Conservation (phyloP, 768 basidiomycete species). For the Psilocybe cubensis region DNA sequence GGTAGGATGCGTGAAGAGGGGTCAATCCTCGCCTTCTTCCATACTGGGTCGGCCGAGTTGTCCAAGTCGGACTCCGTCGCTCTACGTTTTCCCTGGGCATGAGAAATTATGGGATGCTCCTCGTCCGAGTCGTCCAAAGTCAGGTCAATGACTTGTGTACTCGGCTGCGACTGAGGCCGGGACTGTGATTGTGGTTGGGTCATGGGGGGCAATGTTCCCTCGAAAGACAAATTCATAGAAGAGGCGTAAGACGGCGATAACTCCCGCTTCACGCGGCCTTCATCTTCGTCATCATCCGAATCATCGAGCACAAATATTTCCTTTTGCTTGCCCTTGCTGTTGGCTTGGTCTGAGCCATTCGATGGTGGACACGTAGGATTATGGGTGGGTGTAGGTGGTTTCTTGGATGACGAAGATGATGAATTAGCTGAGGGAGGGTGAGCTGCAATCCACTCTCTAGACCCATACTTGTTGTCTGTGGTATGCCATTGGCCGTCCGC, state of each 20-base stretch:
- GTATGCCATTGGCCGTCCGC: slow-evolving; percentile 97
- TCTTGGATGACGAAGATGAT: slow-evolving; percentile 34
- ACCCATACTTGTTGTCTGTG: slow-evolving; percentile 82
- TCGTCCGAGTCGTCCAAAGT: slow-evolving; percentile 78
- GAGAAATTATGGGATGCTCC: slow-evolving; percentile 45
- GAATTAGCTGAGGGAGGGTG: slow-evolving; percentile 42
- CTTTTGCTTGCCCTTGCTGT: slow-evolving; percentile 44
- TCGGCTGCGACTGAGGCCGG: slow-evolving; percentile 35
- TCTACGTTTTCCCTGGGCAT: slow-evolving; percentile 57
- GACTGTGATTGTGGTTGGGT: slow-evolving; percentile 26
- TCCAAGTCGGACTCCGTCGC: slow-evolving; percentile 50
- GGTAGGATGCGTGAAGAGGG: slow-evolving; percentile 19
- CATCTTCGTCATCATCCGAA: slow-evolving; percentile 75
- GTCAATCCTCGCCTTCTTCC: slow-evolving; percentile 67
- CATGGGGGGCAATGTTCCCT: slow-evolving; percentile 24
- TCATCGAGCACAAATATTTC: slow-evolving; percentile 71
- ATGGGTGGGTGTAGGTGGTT: slow-evolving; percentile 26
- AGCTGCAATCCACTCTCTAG: slow-evolving; percentile 65
- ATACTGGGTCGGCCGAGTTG: slow-evolving; percentile 59
- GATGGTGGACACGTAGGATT: slow-evolving; percentile 20
- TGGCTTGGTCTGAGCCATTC: slow-evolving; percentile 34
- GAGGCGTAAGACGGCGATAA: slow-evolving; percentile 67
- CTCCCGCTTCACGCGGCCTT: slow-evolving; percentile 76
- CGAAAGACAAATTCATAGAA: slow-evolving; percentile 41
- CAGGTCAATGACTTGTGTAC: slow-evolving; percentile 79